A percentile compares a stretch with the other conserved stretches of the same genome.
These are phyloP conservation scores for Phascolomyces articulosus DNA, from an alignment of 371 early-diverging fungal genomes.

Conservation along the genomic window DNA sequence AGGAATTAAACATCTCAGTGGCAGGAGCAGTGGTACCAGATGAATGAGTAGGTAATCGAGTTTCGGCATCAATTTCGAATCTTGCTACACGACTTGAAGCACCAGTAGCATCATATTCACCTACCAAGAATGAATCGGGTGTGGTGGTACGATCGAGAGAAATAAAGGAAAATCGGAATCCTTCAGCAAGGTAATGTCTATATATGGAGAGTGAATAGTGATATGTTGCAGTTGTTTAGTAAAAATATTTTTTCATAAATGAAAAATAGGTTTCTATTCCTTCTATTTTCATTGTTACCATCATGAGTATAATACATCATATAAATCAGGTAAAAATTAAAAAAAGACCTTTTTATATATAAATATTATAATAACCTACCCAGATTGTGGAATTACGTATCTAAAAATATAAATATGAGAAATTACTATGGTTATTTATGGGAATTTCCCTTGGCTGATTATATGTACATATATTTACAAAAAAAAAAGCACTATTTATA, in stretches of 20 bases:
- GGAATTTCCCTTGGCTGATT: too few species aligned
- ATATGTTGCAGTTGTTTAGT: too few species aligned
- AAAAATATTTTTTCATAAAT: too few species aligned
- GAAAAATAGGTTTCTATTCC: too few species aligned
- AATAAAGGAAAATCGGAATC: conserved; percentile 12
- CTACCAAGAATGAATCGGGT: conserved; percentile 11
- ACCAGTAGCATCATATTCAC: conserved; percentile 9
- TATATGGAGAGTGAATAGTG: neutral
- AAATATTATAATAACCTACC: conserved; percentile 3
- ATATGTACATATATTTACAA: too few species aligned
- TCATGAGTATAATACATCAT: too few species aligned
- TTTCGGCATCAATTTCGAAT: conserved; percentile 14
- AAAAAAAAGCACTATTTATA: too few species aligned
- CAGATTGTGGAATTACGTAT: conserved; percentile 10
- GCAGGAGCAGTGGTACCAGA: conserved; percentile 7
- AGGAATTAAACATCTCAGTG: conserved; percentile 4
- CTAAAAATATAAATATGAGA: too few species aligned
- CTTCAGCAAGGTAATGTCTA: conserved; percentile 11
- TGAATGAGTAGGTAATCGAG: conserved; percentile 2
- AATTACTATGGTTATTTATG: too few species aligned
- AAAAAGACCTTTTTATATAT: too few species aligned
- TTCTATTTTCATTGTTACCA: too few species aligned
- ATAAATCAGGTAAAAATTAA: too few species aligned
- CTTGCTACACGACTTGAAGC: conserved; percentile 4
- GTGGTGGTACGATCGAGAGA: conserved; percentile 15